phyloP scores from a whole-genome alignment of 208 protist genomes.

The Leishmania turanica region DNA sequence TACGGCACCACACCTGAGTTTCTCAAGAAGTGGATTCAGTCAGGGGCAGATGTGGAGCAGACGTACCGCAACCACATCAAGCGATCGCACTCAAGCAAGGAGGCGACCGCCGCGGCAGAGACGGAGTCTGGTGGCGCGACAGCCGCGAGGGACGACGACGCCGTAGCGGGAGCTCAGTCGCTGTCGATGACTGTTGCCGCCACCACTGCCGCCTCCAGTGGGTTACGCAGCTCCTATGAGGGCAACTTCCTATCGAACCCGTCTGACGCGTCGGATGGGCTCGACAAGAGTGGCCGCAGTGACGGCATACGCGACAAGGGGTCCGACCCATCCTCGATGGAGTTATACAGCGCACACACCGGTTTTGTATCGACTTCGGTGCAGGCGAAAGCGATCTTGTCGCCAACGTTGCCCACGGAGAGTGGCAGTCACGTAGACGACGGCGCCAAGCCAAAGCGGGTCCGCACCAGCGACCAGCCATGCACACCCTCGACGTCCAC shows the following conservation, averaged over 20 bases:
- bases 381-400: neutral
- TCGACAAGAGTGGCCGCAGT: constrained; percentile 3
- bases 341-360: constrained; percentile 34
- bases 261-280: constrained; percentile 10
- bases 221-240: constrained; percentile 18
- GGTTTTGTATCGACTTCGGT: constrained; percentile 32
- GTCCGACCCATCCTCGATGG: constrained; percentile 17
- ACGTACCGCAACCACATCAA: constrained; percentile 27
- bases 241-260: neutral
- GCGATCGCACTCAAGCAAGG: neutral
- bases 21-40: constrained; percentile 47
- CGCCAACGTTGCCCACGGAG: neutral
- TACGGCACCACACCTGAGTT: constrained; percentile 58
- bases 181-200: constrained; percentile 3
- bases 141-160: neutral
- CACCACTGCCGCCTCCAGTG: constrained; percentile 13
- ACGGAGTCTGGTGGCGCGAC: neutral
- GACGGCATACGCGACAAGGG: constrained; percentile 5
- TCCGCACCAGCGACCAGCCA: neutral
- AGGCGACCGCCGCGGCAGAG: neutral
- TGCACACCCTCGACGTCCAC: neutral
- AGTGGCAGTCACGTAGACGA: neutral
- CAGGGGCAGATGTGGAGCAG: constrained; percentile 22
- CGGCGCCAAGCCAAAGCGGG: neutral
- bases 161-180: constrained; percentile 2